Percentiles rank a stretch among this genome's conserved stretches.
Conservation (phyloP, 2,329 filamentous ascomycete genomes). For the Aureobasidium sp. region DNA sequence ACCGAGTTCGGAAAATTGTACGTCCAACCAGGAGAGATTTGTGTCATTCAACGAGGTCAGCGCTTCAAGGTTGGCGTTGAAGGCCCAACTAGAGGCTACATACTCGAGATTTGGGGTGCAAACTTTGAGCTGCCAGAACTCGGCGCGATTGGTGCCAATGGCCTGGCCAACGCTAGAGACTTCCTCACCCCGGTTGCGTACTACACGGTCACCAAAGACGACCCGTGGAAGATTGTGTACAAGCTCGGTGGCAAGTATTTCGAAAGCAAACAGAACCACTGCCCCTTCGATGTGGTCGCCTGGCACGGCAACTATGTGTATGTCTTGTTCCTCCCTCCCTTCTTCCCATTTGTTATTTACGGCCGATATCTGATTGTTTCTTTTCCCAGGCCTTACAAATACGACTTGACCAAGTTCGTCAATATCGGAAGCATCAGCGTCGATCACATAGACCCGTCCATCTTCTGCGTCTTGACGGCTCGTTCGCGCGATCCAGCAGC, state of each 20-base stretch:
- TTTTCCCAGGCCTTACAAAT: constrained; percentile 32
- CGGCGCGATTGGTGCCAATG: constrained; percentile 34
- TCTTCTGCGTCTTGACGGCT: constrained; percentile 33
- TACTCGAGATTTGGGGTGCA: constrained; percentile 36
- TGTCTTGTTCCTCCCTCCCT: neutral
- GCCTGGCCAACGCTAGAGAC: constrained; percentile 34
- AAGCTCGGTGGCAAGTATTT: constrained; percentile 31
- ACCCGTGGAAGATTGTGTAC: constrained; percentile 31
- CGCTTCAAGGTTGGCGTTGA: constrained; percentile 32
- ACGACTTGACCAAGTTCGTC: constrained; percentile 46
- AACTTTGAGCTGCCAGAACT: constrained; percentile 35
- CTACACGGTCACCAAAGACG: constrained; percentile 32
- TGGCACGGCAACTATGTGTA: constrained; percentile 39
- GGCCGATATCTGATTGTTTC: neutral
- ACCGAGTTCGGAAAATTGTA: constrained; percentile 36
- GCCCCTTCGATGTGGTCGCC: constrained; percentile 38
- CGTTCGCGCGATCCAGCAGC: constrained; percentile 32
- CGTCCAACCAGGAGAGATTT: constrained; percentile 34
- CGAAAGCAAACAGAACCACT: constrained; percentile 32
- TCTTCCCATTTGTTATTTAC: neutral
- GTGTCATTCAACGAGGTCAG: constrained; percentile 34
- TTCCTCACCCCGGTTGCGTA: constrained; percentile 33
- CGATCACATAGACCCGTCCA: constrained; percentile 34
- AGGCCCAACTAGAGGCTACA: constrained; percentile 35
- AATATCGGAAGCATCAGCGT: constrained; percentile 34